These are phyloP conservation scores for Acanthamoeba triangularis DNA, from an alignment of 208 protist species.

Conservation along the genomic window DNA sequence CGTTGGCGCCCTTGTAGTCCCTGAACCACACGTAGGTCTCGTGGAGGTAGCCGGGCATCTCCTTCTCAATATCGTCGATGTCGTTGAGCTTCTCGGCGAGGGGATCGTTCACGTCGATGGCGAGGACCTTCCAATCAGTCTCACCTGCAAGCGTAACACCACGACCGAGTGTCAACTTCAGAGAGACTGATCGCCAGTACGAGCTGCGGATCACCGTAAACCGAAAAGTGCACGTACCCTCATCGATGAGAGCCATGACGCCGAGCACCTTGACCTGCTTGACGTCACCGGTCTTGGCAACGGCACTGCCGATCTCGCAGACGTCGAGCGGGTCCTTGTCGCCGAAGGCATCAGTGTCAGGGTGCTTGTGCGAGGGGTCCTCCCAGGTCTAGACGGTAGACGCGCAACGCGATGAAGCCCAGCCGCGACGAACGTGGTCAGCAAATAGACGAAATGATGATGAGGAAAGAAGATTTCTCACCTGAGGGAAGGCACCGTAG, in stretches of 20 bases:
- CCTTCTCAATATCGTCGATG: slow-evolving; percentile 88
- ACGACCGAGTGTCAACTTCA: not conserved
- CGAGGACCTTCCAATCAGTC: slow-evolving; percentile 92
- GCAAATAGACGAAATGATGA: not conserved
- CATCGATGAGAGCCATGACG: slow-evolving; percentile 90
- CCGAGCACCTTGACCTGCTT: slow-evolving; percentile 89
- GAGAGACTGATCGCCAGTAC: not conserved
- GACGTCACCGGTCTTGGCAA: slow-evolving; percentile 76
- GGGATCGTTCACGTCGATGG: slow-evolving; percentile 89
- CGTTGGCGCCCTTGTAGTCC: slow-evolving; percentile 91
- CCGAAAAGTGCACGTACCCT: slow-evolving; percentile 73
- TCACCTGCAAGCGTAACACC: slow-evolving; percentile 80
- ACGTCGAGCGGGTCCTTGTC: slow-evolving; percentile 91
- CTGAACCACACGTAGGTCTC: slow-evolving; percentile 90
- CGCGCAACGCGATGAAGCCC: not conserved
- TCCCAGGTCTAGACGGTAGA: slow-evolving; percentile 88
- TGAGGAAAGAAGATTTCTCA: not conserved
- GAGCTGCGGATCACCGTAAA: too few species aligned
- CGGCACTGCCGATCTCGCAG: slow-evolving; percentile 87
- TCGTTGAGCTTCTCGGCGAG: slow-evolving; percentile 89
- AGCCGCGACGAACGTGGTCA: not conserved
- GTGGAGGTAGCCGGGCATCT: slow-evolving; percentile 86
- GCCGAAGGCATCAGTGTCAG: slow-evolving; percentile 85
- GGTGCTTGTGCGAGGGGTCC: slow-evolving; percentile 84
- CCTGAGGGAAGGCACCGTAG: slow-evolving; percentile 90